These are phyloP conservation scores for Kwoniella botswanensis DNA, from an alignment of 768 basidiomycete genomes.

Conservation along the genomic window DNA sequence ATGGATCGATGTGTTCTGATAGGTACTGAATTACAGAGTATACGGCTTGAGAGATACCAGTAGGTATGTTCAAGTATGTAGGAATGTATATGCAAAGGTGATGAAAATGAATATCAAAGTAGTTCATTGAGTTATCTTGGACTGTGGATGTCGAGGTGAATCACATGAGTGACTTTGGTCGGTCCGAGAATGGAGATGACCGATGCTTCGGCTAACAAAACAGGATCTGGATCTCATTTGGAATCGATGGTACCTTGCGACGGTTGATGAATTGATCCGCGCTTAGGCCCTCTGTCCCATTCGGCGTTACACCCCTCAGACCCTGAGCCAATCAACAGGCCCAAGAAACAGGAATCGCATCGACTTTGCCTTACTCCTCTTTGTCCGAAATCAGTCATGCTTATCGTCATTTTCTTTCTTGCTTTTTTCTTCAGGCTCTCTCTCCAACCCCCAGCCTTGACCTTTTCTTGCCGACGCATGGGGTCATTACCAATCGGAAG, in stretches of 20 bases:
- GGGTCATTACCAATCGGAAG: no score
- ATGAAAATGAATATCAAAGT: no score
- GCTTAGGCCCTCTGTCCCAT: neutral
- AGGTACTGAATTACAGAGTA: neutral
- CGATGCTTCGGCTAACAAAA: constrained; percentile 2
- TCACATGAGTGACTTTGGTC: neutral
- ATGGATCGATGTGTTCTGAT: neutral
- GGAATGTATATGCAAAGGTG: no score
- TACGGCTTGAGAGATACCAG: neutral
- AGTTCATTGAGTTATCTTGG: no score
- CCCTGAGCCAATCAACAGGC: neutral
- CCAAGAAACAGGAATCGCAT: neutral
- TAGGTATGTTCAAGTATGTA: no score
- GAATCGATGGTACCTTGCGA: neutral
- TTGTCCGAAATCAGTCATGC: no score
- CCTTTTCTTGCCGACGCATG: no score
- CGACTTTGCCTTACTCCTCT: neutral
- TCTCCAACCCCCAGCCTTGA: no score
- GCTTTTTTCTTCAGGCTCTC: no score
- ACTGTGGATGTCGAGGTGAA: neutral
- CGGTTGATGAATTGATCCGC: neutral
- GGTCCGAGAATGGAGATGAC: neutral
- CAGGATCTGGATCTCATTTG: neutral
- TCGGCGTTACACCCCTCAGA: neutral
- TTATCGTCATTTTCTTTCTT: no score